Conservation (phyloP, 2,329 filamentous ascomycete genomes). For the Claviceps monticola region DNA sequence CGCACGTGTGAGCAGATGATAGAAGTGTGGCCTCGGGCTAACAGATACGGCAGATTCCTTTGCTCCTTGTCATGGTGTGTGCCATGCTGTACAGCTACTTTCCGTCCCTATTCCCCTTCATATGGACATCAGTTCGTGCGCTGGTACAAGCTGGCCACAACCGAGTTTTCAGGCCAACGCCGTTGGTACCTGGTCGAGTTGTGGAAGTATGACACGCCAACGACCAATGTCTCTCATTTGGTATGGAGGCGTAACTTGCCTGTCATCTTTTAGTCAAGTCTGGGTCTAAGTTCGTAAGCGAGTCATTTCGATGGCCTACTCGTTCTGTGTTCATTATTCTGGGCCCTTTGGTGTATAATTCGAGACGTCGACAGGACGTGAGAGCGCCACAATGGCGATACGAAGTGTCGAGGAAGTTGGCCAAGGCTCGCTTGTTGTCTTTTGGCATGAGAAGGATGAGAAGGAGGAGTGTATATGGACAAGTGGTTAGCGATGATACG, state of each 20-base stretch:
- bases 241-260: not conserved
- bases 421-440: not conserved
- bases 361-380: no score
- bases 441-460: not conserved
- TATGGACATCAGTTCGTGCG: constrained; percentile 20
- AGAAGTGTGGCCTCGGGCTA: not conserved
- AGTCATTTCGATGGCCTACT: no score
- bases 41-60: constrained; percentile 27
- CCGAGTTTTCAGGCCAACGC: constrained; percentile 12
- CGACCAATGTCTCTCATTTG: no score
- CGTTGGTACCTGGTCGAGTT: constrained; percentile 12
- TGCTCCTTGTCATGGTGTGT: constrained; percentile 33
- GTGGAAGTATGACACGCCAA: constrained; percentile 14
- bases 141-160: constrained; percentile 16
- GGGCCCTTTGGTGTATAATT: no score
- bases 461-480: not conserved
- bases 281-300: no score
- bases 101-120: constrained; percentile 30
- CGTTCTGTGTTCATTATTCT: no score
- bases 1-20: not conserved
- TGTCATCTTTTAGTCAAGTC: not conserved
- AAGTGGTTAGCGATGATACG: not conserved
- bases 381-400: no score
- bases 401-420: no score
- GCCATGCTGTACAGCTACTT: constrained; percentile 38